A percentile compares a stretch with the other conserved stretches of the same genome.
Evolutionary conservation across 2,329 filamentous ascomycete species (phyloP).

Genomic region (Zasmidium angulare): DNA sequence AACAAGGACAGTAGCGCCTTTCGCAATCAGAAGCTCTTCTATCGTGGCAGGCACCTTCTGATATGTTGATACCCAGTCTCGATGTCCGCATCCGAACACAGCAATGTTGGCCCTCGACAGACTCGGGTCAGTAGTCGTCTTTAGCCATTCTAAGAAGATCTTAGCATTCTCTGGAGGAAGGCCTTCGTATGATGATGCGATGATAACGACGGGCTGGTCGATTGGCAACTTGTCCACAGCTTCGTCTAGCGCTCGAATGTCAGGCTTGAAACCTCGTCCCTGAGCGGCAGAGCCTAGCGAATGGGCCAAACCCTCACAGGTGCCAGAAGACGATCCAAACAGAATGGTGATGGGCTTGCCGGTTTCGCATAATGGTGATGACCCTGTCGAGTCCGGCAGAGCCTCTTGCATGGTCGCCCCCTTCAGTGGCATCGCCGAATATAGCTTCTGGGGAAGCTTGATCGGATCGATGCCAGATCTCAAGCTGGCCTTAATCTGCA

Average conservation of each 20-base stretch:
- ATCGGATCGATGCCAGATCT: constrained; percentile 50
- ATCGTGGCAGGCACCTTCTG: constrained; percentile 66
- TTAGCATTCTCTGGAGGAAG: constrained; percentile 71
- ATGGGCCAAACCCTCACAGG: constrained; percentile 69
- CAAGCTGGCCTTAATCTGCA: constrained; percentile 61
- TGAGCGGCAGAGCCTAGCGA: constrained; percentile 60
- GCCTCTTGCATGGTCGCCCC: no score
- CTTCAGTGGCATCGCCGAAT: constrained; percentile 18
- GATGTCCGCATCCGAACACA: constrained; percentile 68
- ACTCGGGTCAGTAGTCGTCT: constrained; percentile 40
- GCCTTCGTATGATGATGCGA: constrained; percentile 73
- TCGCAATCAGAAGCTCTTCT: constrained; percentile 53
- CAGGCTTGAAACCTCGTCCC: constrained; percentile 59
- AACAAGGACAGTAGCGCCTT: constrained; percentile 47
- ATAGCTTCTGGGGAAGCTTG: constrained; percentile 57
- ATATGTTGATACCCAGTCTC: constrained; percentile 61
- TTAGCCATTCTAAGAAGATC: constrained; percentile 67
- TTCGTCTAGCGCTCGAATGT: constrained; percentile 59
- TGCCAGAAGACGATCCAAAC: constrained; percentile 74
- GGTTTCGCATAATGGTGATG: no score
- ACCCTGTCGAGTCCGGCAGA: no score
- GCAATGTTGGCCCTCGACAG: constrained; percentile 60
- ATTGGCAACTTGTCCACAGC: constrained; percentile 61
- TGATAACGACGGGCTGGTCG: constrained; percentile 62
- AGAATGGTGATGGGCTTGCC: constrained; percentile 60